These are phyloP conservation scores for Coemansia guatemalensis DNA, from an alignment of 192 early-diverging fungal genomes.

Conservation along the genomic window DNA sequence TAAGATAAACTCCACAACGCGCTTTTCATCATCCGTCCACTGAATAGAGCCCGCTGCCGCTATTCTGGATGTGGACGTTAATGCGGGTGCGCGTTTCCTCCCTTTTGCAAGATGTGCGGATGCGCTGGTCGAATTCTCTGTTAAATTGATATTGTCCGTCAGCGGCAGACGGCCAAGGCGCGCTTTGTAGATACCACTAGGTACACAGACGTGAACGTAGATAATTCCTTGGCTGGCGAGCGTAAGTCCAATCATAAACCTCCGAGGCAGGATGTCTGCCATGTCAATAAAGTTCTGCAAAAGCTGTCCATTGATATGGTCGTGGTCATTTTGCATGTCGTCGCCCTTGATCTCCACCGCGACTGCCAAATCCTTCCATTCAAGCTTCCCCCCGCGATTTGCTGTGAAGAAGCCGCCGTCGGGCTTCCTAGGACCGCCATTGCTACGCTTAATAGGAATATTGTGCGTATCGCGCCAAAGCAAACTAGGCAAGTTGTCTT, in stretches of 20 bases:
- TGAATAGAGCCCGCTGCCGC: too few species aligned
- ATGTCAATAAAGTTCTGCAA: too few species aligned
- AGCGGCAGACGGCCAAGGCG: neutral
- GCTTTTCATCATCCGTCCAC: neutral
- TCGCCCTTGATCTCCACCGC: too few species aligned
- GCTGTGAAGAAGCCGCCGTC: neutral
- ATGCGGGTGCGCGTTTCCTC: too few species aligned
- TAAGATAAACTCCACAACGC: neutral
- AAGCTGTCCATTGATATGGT: too few species aligned
- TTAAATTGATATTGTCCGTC: neutral
- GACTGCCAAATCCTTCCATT: too few species aligned
- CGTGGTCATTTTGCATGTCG: too few species aligned
- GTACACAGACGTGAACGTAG: neutral
- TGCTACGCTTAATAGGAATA: neutral
- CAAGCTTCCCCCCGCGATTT: neutral
- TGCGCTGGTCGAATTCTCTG: too few species aligned
- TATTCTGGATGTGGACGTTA: too few species aligned
- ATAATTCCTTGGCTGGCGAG: neutral
- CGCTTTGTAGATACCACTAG: neutral
- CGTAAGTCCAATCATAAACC: conserved; percentile 6
- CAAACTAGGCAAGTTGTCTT: neutral
- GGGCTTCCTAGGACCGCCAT: neutral
- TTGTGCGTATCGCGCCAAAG: conserved; percentile 5
- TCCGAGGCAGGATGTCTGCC: neutral
- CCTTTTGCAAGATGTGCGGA: too few species aligned